phyloP scores from a whole-genome alignment of 176 grass and related monocot genomes.

The Hsuehochloa calcarea region DNA sequence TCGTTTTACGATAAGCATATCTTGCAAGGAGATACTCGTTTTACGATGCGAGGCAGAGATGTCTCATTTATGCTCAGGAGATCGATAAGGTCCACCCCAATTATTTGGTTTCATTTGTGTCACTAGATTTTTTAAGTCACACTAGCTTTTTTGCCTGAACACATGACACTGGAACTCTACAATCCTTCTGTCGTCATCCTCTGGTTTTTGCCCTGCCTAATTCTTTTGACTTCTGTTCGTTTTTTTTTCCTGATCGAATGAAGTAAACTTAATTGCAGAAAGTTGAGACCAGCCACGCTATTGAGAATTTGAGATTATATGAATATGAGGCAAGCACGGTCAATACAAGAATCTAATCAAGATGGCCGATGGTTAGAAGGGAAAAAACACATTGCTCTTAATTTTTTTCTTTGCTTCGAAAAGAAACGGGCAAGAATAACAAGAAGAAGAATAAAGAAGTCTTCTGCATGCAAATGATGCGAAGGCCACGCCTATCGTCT shows the following conservation, averaged over 20 bases:
- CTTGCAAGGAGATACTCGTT: no score
- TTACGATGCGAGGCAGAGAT: not conserved
- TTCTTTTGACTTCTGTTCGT: not conserved
- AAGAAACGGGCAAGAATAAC: not conserved
- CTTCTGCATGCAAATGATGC: constrained; percentile 2
- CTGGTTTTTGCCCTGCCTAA: not conserved
- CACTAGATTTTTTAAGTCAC: not conserved
- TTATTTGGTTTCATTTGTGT: not conserved
- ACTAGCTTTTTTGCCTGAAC: not conserved
- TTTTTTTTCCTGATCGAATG: not conserved
- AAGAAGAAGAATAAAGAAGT: not conserved
- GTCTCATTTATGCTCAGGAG: not conserved
- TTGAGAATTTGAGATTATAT: not conserved
- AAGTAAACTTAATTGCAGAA: not conserved
- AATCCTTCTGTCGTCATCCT: not conserved
- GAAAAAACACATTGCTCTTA: not conserved
- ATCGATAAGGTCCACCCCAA: not conserved
- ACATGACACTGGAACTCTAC: not conserved
- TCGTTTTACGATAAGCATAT: no score
- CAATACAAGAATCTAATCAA: not conserved
- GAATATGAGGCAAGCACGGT: not conserved
- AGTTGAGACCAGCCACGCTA: not conserved
- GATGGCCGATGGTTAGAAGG: not conserved
- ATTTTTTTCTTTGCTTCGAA: not conserved
- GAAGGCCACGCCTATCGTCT: not conserved